A percentile compares a stretch with the other conserved stretches of the same genome.
Conservation (phyloP, 306 rosid species). For the Acacia crassicarpa region DNA sequence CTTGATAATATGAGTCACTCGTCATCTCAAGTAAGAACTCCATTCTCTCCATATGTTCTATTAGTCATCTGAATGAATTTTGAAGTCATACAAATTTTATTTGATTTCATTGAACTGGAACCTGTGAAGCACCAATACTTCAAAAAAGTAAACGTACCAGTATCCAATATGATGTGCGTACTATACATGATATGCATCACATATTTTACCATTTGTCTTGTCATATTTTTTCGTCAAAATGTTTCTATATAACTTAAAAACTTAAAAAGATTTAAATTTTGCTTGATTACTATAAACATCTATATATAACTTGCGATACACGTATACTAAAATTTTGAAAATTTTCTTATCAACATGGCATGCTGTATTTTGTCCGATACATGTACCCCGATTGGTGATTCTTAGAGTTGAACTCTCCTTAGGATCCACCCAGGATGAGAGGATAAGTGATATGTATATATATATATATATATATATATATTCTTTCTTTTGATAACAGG, state of each 20-base stretch:
- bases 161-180: not conserved
- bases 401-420: too few relatives aligned
- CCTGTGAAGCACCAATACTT: not conserved
- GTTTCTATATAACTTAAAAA: too few relatives aligned
- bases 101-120: slow-evolving; percentile 13
- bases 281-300: too few relatives aligned
- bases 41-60: slow-evolving; percentile 25
- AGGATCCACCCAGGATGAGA: too few relatives aligned
- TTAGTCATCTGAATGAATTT: slow-evolving; percentile 15
- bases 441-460: too few relatives aligned
- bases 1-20: slow-evolving; percentile 92
- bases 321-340: too few relatives aligned
- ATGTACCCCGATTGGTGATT: too few relatives aligned
- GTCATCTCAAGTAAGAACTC: slow-evolving; percentile 87
- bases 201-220: too few relatives aligned
- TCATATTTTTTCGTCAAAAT: too few relatives aligned
- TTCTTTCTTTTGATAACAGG: not conserved
- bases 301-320: not conserved
- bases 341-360: not conserved
- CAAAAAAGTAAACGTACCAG: not conserved
- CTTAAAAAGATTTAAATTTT: too few relatives aligned
- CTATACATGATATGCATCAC: too few relatives aligned
- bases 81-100: slow-evolving; percentile 10
- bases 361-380: not conserved
- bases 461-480: too few relatives aligned